Conservation (phyloP, 805 yeast genomes). For the Hanseniaspora vineae region DNA sequence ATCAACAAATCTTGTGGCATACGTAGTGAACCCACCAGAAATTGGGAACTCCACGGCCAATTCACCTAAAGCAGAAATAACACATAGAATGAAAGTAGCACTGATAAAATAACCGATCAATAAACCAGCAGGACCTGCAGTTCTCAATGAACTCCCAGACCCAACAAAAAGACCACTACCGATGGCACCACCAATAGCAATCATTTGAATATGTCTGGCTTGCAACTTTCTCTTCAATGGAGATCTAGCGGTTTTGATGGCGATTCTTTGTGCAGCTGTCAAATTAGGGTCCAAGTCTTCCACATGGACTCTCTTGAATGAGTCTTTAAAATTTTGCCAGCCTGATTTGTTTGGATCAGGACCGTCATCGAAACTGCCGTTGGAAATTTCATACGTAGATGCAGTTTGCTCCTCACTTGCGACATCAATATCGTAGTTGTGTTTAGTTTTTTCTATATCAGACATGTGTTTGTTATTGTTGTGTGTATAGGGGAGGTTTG, state of each 20-base stretch:
- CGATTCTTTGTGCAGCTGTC: constrained; percentile 34
- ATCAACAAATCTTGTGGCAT: constrained; percentile 45
- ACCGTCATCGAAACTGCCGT: not conserved
- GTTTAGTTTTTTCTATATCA: not conserved
- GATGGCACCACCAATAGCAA: constrained; percentile 59
- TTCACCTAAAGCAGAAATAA: constrained; percentile 52
- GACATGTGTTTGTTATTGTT: too few relatives aligned
- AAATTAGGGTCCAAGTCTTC: constrained; percentile 27
- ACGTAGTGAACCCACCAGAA: constrained; percentile 50
- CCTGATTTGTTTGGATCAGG: constrained; percentile 4
- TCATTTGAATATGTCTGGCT: constrained; percentile 46
- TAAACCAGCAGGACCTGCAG: constrained; percentile 63
- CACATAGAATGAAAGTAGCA: constrained; percentile 44
- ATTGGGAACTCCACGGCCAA: constrained; percentile 47
- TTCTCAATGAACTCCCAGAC: constrained; percentile 45
- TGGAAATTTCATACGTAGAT: not conserved
- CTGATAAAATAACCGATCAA: constrained; percentile 40
- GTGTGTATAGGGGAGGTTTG: too few relatives aligned
- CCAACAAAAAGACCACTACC: constrained; percentile 71
- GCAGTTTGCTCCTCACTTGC: not conserved
- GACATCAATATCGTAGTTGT: not conserved
- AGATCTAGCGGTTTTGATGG: constrained; percentile 34
- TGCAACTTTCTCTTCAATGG: constrained; percentile 45
- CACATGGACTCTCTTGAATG: constrained; percentile 30
- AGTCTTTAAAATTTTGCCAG: constrained; percentile 36